Evolutionary conservation across 2,329 filamentous ascomycete genomes (phyloP).

Genomic region (Kalmusia sp.): DNA sequence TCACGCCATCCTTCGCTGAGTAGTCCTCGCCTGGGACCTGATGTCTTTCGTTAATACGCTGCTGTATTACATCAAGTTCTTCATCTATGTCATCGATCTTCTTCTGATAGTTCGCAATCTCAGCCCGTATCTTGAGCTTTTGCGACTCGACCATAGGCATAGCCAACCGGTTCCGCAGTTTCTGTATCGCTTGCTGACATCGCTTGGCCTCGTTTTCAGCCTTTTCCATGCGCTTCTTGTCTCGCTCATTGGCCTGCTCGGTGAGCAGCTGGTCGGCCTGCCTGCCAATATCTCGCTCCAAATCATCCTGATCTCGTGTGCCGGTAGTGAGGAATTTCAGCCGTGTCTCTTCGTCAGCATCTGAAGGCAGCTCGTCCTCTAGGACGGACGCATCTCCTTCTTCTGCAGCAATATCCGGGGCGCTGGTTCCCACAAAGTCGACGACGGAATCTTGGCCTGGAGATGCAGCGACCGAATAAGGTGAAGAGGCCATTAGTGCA

Average conservation of each 20-base stretch:
- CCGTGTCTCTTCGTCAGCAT: constrained; percentile 51
- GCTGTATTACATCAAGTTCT: constrained; percentile 81
- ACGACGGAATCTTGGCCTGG: not conserved
- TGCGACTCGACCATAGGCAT: constrained; percentile 62
- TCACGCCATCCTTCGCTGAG: constrained; percentile 54
- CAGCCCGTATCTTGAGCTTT: constrained; percentile 65
- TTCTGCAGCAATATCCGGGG: constrained; percentile 9
- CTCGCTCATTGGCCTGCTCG: constrained; percentile 69
- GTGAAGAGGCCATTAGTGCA: constrained; percentile 3
- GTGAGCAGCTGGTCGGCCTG: constrained; percentile 68
- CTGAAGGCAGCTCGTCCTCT: constrained; percentile 32
- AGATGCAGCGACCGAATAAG: not conserved
- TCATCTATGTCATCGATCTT: constrained; percentile 70
- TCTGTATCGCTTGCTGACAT: constrained; percentile 70
- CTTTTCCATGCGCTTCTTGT: constrained; percentile 68
- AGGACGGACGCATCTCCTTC: constrained; percentile 17
- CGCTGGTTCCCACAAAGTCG: constrained; percentile 13
- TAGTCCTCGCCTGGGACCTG: constrained; percentile 59
- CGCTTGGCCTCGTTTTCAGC: constrained; percentile 60
- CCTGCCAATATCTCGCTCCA: constrained; percentile 83
- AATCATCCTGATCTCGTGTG: constrained; percentile 81
- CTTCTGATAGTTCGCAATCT: constrained; percentile 70
- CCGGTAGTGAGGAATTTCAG: constrained; percentile 47
- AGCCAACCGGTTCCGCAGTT: constrained; percentile 62
- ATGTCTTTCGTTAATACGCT: constrained; percentile 79